Base-by-base conservation (phyloP, 1,284 basidiomycete species). In the Pseudozyma hubeiensis region DNA sequence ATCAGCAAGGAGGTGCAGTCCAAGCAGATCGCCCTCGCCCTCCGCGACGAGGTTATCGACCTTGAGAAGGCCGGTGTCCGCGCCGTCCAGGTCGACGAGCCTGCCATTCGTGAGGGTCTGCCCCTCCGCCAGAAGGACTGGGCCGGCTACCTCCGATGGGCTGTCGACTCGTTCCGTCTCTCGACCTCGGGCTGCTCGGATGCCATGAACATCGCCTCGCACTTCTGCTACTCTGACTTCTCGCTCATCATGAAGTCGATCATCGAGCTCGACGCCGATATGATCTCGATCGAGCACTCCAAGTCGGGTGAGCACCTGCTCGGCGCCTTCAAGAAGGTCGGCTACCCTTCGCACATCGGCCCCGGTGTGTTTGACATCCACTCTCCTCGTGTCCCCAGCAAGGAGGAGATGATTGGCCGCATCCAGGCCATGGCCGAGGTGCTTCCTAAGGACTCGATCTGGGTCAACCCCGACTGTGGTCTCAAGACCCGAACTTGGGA, bases 31-130 rank as follows among this genome's bases (percentile, higher is more conserved):
- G 97, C 97, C 62, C 90, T 99, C 74, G 92, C 97, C 67, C 93
- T 99, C 84, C 95, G 97, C 81, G 97, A 99, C 85, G 97, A 99
- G 87, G 97, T 99, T 75, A 81, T 93, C 79, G 97, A 99, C 88
- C 92, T 99, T 81, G 95, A 98, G 88, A 92, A 92, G 86, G 97
- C 93, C 66, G 94, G 94, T 75, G 98, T 99, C 86, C 91, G 91
- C 83, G 96, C 95, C 83, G 96, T 99, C 85, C 97, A 99, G 88
- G 97, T 99, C 84, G 97, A 99, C 84, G 97, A 99, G 88, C 94
- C 97, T 65, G 97, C 97, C 72, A 97, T 99, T 83, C 95, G 97
- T 88, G 97, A 99, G 88, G 97, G 97, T 87, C 73, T 79, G 5
- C 82, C 82, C 2, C 77, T 84, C 43, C 81, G 82, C 53, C 77